phyloP scores from a whole-genome alignment of 1,284 basidiomycete species.

The Microstroma glucosiphilum region DNA sequence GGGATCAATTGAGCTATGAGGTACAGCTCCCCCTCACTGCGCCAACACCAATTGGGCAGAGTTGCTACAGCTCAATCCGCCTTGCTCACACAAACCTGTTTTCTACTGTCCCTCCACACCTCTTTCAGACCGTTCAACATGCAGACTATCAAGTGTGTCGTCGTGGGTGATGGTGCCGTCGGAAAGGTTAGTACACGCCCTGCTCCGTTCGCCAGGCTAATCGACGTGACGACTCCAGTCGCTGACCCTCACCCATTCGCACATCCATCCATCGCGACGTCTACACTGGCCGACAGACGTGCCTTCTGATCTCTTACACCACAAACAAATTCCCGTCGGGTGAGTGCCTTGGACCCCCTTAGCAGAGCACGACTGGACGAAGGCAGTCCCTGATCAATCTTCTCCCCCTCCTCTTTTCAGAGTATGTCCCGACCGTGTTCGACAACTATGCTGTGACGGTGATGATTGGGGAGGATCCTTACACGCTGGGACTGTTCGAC shows the following conservation, averaged over 20 bases:
- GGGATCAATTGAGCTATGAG: too few relatives aligned
- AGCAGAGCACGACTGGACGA: not conserved
- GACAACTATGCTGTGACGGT: slow-evolving; percentile 98
- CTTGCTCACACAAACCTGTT: too few relatives aligned
- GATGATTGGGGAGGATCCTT: slow-evolving; percentile 99
- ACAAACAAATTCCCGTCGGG: slow-evolving; percentile 66
- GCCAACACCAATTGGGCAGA: too few relatives aligned
- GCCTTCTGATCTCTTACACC: slow-evolving; percentile 97
- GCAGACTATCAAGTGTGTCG: slow-evolving; percentile 67
- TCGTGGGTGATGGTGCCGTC: slow-evolving; percentile 98
- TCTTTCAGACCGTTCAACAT: slow-evolving; percentile 18
- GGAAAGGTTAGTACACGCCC: slow-evolving; percentile 72
- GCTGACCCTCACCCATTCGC: not conserved
- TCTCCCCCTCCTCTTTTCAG: slow-evolving; percentile 23
- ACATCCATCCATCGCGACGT: not conserved
- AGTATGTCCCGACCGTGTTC: slow-evolving; percentile 59
- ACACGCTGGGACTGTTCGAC: slow-evolving; percentile 96
- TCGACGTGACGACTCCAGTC: not conserved
- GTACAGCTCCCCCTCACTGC: too few relatives aligned
- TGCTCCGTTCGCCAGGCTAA: not conserved
- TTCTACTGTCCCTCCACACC: too few relatives aligned
- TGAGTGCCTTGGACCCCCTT: not conserved
- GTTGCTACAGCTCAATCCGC: too few relatives aligned
- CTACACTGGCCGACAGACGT: slow-evolving; percentile 62
- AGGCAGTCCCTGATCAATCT: not conserved